A percentile compares a stretch with the other conserved stretches of the same genome.
Conservation (phyloP, 1,139 yeast species). For the Geotrichum cucujoidarum region DNA sequence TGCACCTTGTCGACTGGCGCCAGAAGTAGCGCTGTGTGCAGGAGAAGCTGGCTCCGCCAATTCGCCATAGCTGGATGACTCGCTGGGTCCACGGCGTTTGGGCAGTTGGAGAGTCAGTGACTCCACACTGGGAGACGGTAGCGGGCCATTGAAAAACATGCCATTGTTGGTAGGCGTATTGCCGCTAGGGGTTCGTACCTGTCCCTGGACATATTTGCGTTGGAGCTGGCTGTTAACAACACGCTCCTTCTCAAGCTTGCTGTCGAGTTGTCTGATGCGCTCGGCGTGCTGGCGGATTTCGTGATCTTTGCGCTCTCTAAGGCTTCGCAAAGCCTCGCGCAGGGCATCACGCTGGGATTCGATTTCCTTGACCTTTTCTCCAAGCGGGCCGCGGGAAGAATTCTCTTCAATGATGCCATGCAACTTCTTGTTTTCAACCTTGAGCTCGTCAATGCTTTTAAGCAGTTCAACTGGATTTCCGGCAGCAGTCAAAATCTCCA, state of each 20-base stretch:
- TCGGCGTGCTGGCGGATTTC: constrained; percentile 34
- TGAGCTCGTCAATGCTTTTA: constrained; percentile 34
- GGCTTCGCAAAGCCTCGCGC: constrained; percentile 39
- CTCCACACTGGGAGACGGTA: constrained; percentile 2
- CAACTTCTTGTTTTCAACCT: constrained; percentile 35
- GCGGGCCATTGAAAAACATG: neutral
- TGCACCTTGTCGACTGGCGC: constrained; percentile 6
- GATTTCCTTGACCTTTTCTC: constrained; percentile 32
- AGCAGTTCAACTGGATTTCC: constrained; percentile 34
- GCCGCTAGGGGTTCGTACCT: constrained; percentile 17
- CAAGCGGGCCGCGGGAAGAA: constrained; percentile 32
- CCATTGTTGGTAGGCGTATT: neutral
- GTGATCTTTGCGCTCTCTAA: constrained; percentile 38
- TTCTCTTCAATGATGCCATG: constrained; percentile 32
- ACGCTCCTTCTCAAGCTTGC: constrained; percentile 30
- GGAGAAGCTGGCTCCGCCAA: neutral
- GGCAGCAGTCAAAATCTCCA: constrained; percentile 31
- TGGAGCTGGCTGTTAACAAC: constrained; percentile 25
- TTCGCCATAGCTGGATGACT: neutral
- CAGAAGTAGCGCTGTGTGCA: constrained; percentile 10
- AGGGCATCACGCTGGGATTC: constrained; percentile 43
- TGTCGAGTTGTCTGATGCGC: constrained; percentile 33
- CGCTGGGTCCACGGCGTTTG: neutral
- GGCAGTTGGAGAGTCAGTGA: constrained; percentile 1
- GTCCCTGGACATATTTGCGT: constrained; percentile 28